A percentile compares a stretch with the other conserved stretches of the same genome.
Evolutionary conservation across 1,139 yeast species (phyloP).

Genomic region (Scheffersomyces segobiensis): DNA sequence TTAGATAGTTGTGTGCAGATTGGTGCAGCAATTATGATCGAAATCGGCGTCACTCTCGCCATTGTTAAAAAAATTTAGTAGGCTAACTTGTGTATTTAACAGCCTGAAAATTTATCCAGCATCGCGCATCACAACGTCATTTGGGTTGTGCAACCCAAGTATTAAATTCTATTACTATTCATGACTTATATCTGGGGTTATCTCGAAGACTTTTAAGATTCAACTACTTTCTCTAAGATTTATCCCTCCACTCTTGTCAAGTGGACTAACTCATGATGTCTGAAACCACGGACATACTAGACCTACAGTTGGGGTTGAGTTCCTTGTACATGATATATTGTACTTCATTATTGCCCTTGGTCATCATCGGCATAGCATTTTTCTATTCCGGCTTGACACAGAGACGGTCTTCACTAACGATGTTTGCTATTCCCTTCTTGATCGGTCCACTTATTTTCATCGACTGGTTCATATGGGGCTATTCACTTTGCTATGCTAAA

Average conservation of each 20-base stretch:
- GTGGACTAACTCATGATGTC: constrained; percentile 1
- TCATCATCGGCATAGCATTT: constrained; percentile 45
- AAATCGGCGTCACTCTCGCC: background rate
- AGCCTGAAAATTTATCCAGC: background rate
- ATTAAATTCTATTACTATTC: too few relatives aligned
- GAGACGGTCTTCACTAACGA: constrained; percentile 55
- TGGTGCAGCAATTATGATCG: background rate
- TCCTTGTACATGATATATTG: constrained; percentile 41
- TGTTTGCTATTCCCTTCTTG: constrained; percentile 51
- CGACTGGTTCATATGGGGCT: constrained; percentile 64
- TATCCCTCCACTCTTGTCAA: background rate
- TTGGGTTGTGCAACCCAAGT: background rate
- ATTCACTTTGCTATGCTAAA: constrained; percentile 49
- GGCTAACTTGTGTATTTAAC: background rate
- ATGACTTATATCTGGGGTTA: too few relatives aligned
- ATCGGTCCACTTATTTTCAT: constrained; percentile 43
- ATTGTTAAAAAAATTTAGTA: background rate
- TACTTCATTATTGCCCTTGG: constrained; percentile 32
- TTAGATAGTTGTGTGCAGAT: background rate
- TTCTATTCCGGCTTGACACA: constrained; percentile 63
- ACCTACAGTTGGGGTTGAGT: constrained; percentile 26
- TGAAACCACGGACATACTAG: constrained; percentile 10
- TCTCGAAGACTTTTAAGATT: background rate
- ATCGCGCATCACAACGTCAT: background rate
- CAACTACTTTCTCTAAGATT: background rate